Base-by-base conservation (phyloP, 768 basidiomycete genomes). In the Holtermanniella nyarrowii region DNA sequence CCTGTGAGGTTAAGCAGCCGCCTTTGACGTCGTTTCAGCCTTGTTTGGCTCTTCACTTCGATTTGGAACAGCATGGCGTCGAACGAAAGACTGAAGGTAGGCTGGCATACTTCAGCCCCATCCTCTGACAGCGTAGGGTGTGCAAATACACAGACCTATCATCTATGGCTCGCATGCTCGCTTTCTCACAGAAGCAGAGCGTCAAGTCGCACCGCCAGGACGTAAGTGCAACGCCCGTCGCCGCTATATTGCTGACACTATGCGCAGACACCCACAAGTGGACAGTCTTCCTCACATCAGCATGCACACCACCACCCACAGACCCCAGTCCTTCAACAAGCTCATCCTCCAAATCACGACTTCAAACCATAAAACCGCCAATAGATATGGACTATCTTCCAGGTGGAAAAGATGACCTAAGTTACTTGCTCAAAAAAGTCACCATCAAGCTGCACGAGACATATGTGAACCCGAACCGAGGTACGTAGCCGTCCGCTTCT, bases 361-460 rank as follows among this genome's bases (percentile, higher is more conserved):
- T 20, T 5, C 24, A 22, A 10, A 22, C 7, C 42, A n/a, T 10
- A 22, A n/a, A n/a, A 18, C 49, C 46, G 12, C 42, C 52, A 31
- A 18, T 44, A 45, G 76, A 80, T 43, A 86, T 91, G 45, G 66
- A 72, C 31, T 67, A 65, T 41, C 49, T 73, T 7, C 68, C 69
- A 20, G 91, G 91, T 20, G 89, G 88, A 13, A 85, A 82, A 49
- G 90, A 96, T 69, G 89, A 96, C 64, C 68, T 91, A 27, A 79
- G 81, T 59, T 86, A 95, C 62, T 88, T 93, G 68, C 82, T 99
- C 68, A 96, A 93, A 69, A 81, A 89, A 50, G 93, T 97, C 46
- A 86, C 89, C 14, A 96, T 99, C 81, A 93, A 89, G 72, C 73
- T 99, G 48, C 93, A 99, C 73, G 95, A 99, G 60, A 96, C 91